Base-by-base conservation (phyloP, 129 eudicot species). In the Saposhnikovia divaricata region DNA sequence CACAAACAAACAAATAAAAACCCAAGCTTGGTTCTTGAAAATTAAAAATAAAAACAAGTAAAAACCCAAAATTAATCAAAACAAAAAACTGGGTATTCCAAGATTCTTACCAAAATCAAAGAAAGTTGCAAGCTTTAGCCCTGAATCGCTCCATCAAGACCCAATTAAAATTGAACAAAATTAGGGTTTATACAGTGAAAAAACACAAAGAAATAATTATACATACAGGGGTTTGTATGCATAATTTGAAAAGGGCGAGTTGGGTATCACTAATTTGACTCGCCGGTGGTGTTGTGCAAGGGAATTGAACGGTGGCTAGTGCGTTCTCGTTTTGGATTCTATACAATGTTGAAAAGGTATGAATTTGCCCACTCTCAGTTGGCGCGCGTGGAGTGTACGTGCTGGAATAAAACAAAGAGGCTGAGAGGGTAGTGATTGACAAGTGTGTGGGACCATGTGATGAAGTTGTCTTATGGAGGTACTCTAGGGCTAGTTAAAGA, bases 71-170 rank as follows among this genome's bases (percentile, higher is more conserved):
- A 42, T 45, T 19, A 65, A 40, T 27, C 34, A 80, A 74, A 82
- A 82, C 1, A 14, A 23, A 21, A 19, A 79, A 25, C 37, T 50
- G 76, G 74, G 80, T 6, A 38, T 2, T 47, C 8, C 27, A 16
- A 51, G 78, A 80, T 78, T 55, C 85, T 74, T 70, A 86, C 90
- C 90, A 69, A 71, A 79, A 83, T 84, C 80, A 51, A 38, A 74
- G 51, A 78, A 66, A 50, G 74, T 15, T 61, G 74, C 61, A 48
- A 37, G 42, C 55, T 78, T 77, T 18, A 53, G 28, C 77, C 83
- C 81, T 76, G 39, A 66, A 78, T 68, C 48, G 65, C 86, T 55
- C 81, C 76, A 80, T 69, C 79, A 44, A 39, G 3, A 69, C 68
- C 74, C 9, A 45, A 31, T 68, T 68, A 40, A 19, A 34, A 38